These are phyloP conservation scores for Mycena galericulata DNA, from an alignment of 768 basidiomycete species.

Conservation along the genomic window DNA sequence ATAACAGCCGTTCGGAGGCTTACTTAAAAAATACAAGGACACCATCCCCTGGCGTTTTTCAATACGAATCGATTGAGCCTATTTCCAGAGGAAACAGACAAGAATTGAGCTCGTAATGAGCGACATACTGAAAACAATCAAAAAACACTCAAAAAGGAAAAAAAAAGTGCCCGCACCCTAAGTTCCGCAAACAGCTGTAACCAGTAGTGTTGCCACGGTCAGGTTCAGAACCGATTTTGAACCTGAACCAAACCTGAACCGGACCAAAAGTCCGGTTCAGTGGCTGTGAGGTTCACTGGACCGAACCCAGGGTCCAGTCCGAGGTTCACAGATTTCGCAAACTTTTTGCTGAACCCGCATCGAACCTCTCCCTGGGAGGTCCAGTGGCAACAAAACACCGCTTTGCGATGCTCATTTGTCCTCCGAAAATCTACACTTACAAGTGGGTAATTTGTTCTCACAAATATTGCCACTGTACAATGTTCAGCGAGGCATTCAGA, in stretches of 20 bases:
- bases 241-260: slow-evolving; percentile 8
- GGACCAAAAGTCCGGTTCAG: slow-evolving; percentile 11
- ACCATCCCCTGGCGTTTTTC: no score
- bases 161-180: no score
- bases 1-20: no score
- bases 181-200: no score
- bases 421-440: background rate
- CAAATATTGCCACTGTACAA: no score
- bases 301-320: slow-evolving; percentile 5
- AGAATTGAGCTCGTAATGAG: no score
- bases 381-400: background rate
- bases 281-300: slow-evolving; percentile 10
- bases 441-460: background rate
- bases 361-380: background rate
- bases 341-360: background rate
- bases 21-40: no score
- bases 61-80: no score
- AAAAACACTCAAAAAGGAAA: no score
- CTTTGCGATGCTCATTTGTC: background rate
- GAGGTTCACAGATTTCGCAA: background rate
- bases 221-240: background rate
- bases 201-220: slow-evolving; percentile 12
- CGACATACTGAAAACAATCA: no score
- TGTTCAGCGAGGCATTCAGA: no score
- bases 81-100: no score